Conservation (phyloP, 257 asterid genomes). For the Misopates orontium region DNA sequence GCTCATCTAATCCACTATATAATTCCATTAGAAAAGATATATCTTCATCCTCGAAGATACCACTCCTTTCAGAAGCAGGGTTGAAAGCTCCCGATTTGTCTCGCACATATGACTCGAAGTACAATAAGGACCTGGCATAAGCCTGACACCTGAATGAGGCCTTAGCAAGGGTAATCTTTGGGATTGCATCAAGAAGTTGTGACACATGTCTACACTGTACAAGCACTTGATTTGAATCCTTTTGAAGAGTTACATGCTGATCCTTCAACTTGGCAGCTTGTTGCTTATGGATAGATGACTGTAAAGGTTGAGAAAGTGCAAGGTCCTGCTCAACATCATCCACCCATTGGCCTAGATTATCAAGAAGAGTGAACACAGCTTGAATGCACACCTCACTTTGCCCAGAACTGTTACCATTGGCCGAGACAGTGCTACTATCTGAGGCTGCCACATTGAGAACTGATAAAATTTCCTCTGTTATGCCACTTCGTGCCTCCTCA, state of each 20-base stretch:
- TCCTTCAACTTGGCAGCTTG: slow-evolving; percentile 62
- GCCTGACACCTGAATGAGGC: slow-evolving; percentile 99
- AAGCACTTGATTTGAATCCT: slow-evolving; percentile 60
- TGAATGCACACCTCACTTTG: slow-evolving; percentile 94
- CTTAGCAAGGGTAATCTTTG: slow-evolving; percentile 83
- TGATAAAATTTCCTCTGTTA: slow-evolving; percentile 75
- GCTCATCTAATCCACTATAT: slow-evolving; percentile 90
- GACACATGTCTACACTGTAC: slow-evolving; percentile 82
- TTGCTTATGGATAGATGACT: slow-evolving; percentile 52
- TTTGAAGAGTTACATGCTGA: slow-evolving; percentile 36
- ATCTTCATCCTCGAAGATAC: slow-evolving; percentile 83
- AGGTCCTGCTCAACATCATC: slow-evolving; percentile 91
- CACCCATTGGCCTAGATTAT: slow-evolving; percentile 99
- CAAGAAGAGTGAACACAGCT: slow-evolving; percentile 93
- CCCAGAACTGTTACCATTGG: slow-evolving; percentile 63
- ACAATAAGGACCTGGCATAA: slow-evolving; percentile 85
- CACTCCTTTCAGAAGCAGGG: slow-evolving; percentile 86
- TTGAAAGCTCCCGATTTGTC: slow-evolving; percentile 87
- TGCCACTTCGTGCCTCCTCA: slow-evolving; percentile 83
- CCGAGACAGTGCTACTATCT: slow-evolving; percentile 53
- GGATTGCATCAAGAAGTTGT: slow-evolving; percentile 81
- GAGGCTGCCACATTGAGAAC: slow-evolving; percentile 86
- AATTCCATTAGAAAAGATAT: slow-evolving; percentile 87
- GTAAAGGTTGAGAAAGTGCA: slow-evolving; percentile 81
- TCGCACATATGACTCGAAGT: slow-evolving; percentile 86